A percentile compares a stretch with the other conserved stretches of the same genome.
Evolutionary conservation across 75 land plant species (phyloP).

Genomic region (Pinus tabuliformis): DNA sequence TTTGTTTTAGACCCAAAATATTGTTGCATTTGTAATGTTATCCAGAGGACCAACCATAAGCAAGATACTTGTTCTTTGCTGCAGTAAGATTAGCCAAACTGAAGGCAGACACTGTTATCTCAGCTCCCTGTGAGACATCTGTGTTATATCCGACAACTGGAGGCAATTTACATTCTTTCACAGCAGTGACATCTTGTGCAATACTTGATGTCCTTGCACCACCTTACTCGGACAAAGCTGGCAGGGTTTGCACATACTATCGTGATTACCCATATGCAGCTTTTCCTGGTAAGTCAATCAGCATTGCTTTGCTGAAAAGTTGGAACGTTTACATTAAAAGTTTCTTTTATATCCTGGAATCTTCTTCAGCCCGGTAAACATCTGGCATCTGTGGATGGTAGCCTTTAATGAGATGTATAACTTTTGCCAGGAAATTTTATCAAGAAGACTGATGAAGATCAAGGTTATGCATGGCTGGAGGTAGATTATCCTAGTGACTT

Average conservation of each 20-base stretch:
- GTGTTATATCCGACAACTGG: constrained; percentile 77
- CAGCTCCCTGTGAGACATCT: constrained; percentile 73
- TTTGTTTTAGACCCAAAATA: background rate
- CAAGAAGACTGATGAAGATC: constrained; percentile 22
- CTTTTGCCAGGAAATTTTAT: constrained; percentile 10
- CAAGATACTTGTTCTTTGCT: constrained; percentile 11
- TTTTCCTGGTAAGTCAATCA: constrained; percentile 39
- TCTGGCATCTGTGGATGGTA: background rate
- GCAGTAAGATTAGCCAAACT: constrained; percentile 90
- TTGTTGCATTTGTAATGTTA: background rate
- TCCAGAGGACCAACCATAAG: background rate
- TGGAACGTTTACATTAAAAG: background rate
- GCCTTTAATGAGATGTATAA: background rate
- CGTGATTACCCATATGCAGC: constrained; percentile 59
- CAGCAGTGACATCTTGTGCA: constrained; percentile 92
- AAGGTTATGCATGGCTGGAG: constrained; percentile 64
- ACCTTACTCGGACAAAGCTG: constrained; percentile 68
- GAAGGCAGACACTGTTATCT: constrained; percentile 58
- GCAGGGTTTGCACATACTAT: constrained; percentile 91
- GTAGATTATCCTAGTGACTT: constrained; percentile 10
- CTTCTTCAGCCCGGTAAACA: background rate
- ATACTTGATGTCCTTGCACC: constrained; percentile 93
- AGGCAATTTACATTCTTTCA: constrained; percentile 94
- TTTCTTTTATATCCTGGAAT: background rate
- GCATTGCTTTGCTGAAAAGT: background rate